Conservation (phyloP, 2,329 filamentous ascomycete genomes). For the Cladophialophora carrionii region DNA sequence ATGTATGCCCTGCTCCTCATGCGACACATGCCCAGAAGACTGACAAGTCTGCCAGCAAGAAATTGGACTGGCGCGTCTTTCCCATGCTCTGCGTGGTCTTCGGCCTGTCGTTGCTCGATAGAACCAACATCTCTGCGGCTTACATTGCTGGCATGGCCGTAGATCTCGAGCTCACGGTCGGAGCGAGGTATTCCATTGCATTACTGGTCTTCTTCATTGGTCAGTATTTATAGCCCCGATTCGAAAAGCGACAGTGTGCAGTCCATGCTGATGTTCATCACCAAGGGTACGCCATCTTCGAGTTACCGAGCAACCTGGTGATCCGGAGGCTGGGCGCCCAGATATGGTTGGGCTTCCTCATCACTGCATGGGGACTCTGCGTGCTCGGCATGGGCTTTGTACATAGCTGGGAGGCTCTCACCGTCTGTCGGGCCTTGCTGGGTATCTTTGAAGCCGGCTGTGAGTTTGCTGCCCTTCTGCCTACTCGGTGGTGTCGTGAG, state of each 20-base stretch:
- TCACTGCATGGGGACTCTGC: constrained; percentile 48
- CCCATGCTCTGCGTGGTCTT: constrained; percentile 15
- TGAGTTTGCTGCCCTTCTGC: constrained; percentile 27
- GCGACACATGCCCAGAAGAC: not conserved
- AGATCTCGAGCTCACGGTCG: constrained; percentile 14
- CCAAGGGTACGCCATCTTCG: constrained; percentile 54
- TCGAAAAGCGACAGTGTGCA: constrained; percentile 55
- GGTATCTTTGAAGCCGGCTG: constrained; percentile 62
- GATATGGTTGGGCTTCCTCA: constrained; percentile 39
- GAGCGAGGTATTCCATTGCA: constrained; percentile 6
- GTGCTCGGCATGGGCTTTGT: constrained; percentile 44
- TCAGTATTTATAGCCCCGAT: constrained; percentile 70
- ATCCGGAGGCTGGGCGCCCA: constrained; percentile 64
- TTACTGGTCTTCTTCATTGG: constrained; percentile 55
- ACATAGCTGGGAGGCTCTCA: constrained; percentile 37
- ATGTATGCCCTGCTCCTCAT: not conserved
- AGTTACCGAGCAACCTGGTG: constrained; percentile 69
- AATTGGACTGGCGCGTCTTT: constrained; percentile 15
- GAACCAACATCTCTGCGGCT: constrained; percentile 73
- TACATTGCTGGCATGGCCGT: constrained; percentile 62
- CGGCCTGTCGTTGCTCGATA: constrained; percentile 64
- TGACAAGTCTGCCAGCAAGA: not conserved
- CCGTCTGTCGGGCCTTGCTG: constrained; percentile 49
- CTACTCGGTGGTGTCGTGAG: too few species aligned
- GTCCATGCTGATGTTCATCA: not conserved